Base-by-base conservation (phyloP, 2,329 filamentous ascomycete species). In the Fusarium zealandicum region DNA sequence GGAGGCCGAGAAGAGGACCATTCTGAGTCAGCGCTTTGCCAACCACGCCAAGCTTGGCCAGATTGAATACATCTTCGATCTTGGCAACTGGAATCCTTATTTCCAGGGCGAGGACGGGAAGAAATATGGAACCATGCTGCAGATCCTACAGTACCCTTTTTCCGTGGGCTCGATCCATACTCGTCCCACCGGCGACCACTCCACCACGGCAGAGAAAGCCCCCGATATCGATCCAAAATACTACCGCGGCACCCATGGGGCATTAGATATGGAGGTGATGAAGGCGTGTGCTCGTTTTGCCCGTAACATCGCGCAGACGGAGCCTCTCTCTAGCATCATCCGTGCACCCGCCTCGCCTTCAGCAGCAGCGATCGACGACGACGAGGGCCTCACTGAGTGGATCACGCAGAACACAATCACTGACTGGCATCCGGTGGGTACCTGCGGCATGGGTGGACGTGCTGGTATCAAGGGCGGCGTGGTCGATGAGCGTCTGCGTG, bases 61-160 rank as follows among this genome's bases (percentile, higher is more conserved):
- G 35, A 68, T 81, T 3, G 79, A 82, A 57, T 82, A 75, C 48
- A 72, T 81, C 22, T 80, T 82, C 27, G 77, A 80, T 35, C 66
- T 78, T 1, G 78, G 78, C 4, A 80, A 80, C 51, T 80, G 75
- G 73, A 80, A 71, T 48, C 69, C 77, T 1, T 41, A 68, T 59
- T 69, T 78, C 66, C 41, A 63, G 28, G 47, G 69, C 46, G 39
- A 69, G 57, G 51, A 66, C 37, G 70, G 67, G 2, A 81, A 77
- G 54, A 76, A 74, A 48, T 81, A 82, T 50, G 78, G 71, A 8
- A 80, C 77, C 3, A 75, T 82, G 71, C 59, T 82, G 0, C 76
- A 78, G 51, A 78, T 82, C 52, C 67, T 83, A 1, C 80, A 82
- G 54, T 81, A 82, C 64, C 80, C 81, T 0, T 80, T 80, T 25